Conservation (phyloP, 306 rosid genomes). For the Pterocarpus macrocarpus region DNA sequence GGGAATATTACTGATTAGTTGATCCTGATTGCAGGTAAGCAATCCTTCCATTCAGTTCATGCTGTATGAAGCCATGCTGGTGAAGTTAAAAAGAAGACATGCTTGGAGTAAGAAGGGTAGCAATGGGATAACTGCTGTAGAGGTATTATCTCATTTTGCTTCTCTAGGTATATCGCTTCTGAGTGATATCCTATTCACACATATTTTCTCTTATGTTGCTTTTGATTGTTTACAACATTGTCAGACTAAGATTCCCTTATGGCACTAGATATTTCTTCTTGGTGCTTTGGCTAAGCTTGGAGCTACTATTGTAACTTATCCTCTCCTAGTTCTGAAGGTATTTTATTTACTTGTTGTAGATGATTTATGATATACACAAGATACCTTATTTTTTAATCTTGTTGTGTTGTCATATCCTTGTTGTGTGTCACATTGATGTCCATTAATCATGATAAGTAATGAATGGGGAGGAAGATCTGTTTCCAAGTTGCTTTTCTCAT, state of each 20-base stretch:
- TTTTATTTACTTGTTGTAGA: background rate
- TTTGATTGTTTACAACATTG: slow-evolving; percentile 17
- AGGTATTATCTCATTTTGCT: slow-evolving; percentile 63
- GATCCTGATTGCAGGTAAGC: slow-evolving; percentile 76
- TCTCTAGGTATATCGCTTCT: background rate
- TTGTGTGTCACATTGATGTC: no score
- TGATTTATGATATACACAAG: no score
- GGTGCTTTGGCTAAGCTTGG: slow-evolving; percentile 98
- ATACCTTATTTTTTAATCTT: no score
- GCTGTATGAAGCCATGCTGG: slow-evolving; percentile 91
- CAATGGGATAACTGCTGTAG: slow-evolving; percentile 72
- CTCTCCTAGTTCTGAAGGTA: slow-evolving; percentile 96
- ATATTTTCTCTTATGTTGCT: slow-evolving; percentile 26
- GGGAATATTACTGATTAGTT: slow-evolving; percentile 55
- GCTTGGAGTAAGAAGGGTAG: slow-evolving; percentile 54
- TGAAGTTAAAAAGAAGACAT: slow-evolving; percentile 71
- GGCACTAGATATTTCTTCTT: slow-evolving; percentile 79
- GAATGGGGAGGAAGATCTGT: slow-evolving; percentile 11
- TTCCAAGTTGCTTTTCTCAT: slow-evolving; percentile 4
- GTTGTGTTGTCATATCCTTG: no score
- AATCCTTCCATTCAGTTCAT: slow-evolving; percentile 98
- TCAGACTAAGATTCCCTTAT: slow-evolving; percentile 42
- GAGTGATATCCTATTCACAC: slow-evolving; percentile 11
- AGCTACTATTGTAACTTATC: slow-evolving; percentile 94
- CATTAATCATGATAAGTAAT: no score